Percentiles rank a stretch among this genome's conserved stretches.
Evolutionary conservation across 441 rosid genomes (phyloP).

Genomic region (Pelargonium australe): DNA sequence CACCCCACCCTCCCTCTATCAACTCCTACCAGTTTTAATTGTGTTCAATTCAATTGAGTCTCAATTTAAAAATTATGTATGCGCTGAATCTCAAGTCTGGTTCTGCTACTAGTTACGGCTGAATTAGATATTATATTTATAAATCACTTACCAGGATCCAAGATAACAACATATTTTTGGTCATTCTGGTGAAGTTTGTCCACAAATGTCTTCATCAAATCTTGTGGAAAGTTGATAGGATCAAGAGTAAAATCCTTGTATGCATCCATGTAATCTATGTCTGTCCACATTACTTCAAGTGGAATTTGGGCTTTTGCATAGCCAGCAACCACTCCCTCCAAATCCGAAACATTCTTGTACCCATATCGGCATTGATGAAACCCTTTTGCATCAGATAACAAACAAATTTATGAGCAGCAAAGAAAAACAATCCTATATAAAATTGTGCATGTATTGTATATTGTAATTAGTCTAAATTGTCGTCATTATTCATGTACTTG

Average conservation of each 20-base stretch:
- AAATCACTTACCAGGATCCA: conserved; percentile 57
- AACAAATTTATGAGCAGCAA: not conserved
- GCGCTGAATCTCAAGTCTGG: too few species aligned
- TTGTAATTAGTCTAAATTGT: too few species aligned
- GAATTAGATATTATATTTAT: not conserved
- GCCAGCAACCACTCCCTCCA: conserved; percentile 60
- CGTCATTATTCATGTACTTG: too few species aligned
- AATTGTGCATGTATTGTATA: too few species aligned
- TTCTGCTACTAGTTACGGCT: too few species aligned
- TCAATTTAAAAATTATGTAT: too few species aligned
- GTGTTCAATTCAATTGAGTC: too few species aligned
- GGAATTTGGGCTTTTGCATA: conserved; percentile 67
- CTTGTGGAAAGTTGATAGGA: conserved; percentile 52
- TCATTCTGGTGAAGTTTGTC: conserved; percentile 44
- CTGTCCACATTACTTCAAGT: conserved; percentile 83
- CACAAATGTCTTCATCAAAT: conserved; percentile 42
- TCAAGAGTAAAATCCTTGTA: conserved; percentile 69
- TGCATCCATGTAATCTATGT: conserved; percentile 74
- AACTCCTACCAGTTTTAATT: too few species aligned
- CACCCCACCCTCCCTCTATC: too few species aligned
- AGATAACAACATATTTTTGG: conserved; percentile 55
- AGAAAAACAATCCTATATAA: not conserved
- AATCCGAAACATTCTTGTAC: conserved; percentile 48
- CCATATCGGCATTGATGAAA: conserved; percentile 78
- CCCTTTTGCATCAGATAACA: conserved; percentile 28